Base-by-base conservation (phyloP, 164 flowering plant species). In the Magnolia officinalis region DNA sequence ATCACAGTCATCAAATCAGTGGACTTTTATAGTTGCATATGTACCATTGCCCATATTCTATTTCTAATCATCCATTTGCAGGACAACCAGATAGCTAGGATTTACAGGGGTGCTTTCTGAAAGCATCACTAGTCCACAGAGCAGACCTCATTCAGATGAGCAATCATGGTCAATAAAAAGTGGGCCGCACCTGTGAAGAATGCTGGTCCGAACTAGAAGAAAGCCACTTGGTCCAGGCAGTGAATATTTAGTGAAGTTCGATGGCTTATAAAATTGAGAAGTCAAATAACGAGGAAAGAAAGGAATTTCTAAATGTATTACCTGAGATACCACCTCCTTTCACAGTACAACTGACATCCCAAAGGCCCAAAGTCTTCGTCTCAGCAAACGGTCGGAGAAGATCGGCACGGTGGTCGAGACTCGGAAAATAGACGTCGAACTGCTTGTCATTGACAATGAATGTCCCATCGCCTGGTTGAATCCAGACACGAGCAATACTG, bases 301-400 rank as follows among this genome's bases (percentile, higher is more conserved):
- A n/a, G 11, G 18, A 11, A 72, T 21, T 51, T n/a, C 37, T 8
- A 55, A 72, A 49, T 78, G 21, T 64, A 81, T 84, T 58, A 93
- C 97, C 97, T 80, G 97, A 77, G 63, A 81, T 74, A 23, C 97
- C 98, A 79, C 99, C 99, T 72, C 99, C 99, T 85, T 96, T 88
- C 45, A 94, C 99, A 72, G 98, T 92, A 80, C 98, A 94, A 1
- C 70, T 77, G 64, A 92, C 90, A 82, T 96, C 93, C 97, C 97
- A 94, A 75, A 86, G 90, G 64, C 99, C 99, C 79, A 94, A 82
- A 37, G 99, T 92, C 75, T 92, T 90, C 20, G 98, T 96, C 83
- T 96, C 98, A 59, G 91, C 23, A 78, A 94, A 92, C 74, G 99
- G 98, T 21, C 90, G 89, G 65, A 96, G 95, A 76, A 96, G 93